Base-by-base conservation (phyloP, 257 asterid species). In the Nicotiana benthamiana region DNA sequence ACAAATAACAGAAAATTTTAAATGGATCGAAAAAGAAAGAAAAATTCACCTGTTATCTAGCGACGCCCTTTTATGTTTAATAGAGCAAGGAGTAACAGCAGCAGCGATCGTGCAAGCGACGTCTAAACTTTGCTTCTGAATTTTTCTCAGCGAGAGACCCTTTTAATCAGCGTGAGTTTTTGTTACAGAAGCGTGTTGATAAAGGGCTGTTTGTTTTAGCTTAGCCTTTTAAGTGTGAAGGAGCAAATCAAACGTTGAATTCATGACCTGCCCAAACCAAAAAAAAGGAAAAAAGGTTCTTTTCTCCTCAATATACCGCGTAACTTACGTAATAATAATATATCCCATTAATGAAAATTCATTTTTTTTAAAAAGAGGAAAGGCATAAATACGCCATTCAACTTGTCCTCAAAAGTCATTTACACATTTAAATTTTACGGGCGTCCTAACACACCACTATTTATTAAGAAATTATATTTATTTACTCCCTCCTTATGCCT, bases 81-180 rank as follows among this genome's bases (percentile, higher is more conserved):
- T 16, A 40, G 26, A 36, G 17, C 46, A 36, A 36, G 11, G 48
- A 40, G 48, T 2, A 40, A 40, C 48, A 7, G 32, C 75, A 5
- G 56, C 77, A 83, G 87, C 80, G 93, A 84, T 87, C 96, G 93
- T 90, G 90, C 87, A 87, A 85, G 92, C 92, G 88, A 87, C 88
- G 85, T 82, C 86, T 43, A 43, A 70, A 70, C 34, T 43, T 67
- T 46, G 48, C 17, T 36, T 34, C 56, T 15, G 36, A 20, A 75
- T 70, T 77, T 68, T 30, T 46, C 81, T 36, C 36, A 80, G 2
- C 60, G 36, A 56, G 68, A 79, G 83, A 75, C 61, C 79, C 83
- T 65, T 75, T 80, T 80, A 76, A 83, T 83, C 75, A 68, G 84
- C 87, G 87, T 87, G 89, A 67, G 34, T 17, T 77, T 76, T 81